Evolutionary conservation across 768 basidiomycete genomes (phyloP).

Genomic region (Mycena vitilis): DNA sequence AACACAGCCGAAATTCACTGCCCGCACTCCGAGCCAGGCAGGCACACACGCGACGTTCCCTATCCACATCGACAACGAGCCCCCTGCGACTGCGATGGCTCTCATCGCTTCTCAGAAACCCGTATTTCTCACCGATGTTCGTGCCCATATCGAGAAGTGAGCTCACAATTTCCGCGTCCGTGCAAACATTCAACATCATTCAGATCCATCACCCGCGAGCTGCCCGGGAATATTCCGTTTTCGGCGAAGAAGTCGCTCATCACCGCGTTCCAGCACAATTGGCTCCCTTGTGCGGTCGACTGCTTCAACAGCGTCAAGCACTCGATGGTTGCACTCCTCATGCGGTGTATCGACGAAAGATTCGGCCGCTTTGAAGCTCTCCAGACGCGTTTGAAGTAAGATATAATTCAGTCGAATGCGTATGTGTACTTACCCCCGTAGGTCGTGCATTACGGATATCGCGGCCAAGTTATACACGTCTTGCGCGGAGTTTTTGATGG

Average conservation of each 20-base stretch:
- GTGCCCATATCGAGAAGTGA: conserved; percentile 47
- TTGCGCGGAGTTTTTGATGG: conserved; percentile 40
- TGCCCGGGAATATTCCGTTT: conserved; percentile 53
- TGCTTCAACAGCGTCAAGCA: conserved; percentile 43
- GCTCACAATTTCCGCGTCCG: conserved; percentile 2
- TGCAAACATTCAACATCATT: neutral
- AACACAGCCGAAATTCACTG: conserved; percentile 52
- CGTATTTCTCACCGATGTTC: conserved; percentile 48
- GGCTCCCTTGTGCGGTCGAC: conserved; percentile 39
- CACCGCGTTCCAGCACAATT: conserved; percentile 43
- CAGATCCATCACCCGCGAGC: conserved; percentile 52
- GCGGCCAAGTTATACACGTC: conserved; percentile 20
- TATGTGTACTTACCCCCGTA: conserved; percentile 5
- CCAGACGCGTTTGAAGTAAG: conserved; percentile 49
- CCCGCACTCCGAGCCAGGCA: conserved; percentile 29
- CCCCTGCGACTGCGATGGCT: conserved; percentile 29
- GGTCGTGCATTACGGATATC: conserved; percentile 32
- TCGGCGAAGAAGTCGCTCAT: conserved; percentile 50
- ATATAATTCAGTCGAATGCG: neutral
- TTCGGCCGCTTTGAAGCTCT: conserved; percentile 57
- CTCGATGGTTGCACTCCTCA: conserved; percentile 44
- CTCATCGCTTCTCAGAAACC: conserved; percentile 33
- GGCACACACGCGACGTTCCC: conserved; percentile 13
- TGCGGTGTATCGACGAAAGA: conserved; percentile 45
- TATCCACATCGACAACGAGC: conserved; percentile 35